Conservation (phyloP, 148 eudicot species). For the Chenopodium album region DNA sequence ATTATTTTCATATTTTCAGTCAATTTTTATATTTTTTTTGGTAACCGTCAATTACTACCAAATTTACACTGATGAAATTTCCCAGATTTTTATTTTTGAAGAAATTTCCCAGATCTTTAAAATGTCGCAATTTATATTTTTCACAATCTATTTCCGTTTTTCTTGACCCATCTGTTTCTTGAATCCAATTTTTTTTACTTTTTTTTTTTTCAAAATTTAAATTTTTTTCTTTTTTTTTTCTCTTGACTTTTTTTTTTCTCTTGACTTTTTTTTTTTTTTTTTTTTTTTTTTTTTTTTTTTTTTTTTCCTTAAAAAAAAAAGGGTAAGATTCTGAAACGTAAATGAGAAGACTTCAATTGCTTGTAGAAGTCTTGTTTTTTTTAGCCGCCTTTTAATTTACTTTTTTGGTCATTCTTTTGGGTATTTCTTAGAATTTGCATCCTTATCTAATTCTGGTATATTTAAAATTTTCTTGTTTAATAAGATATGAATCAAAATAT, state of each 20-base stretch:
- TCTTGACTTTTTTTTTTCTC: too few relatives aligned
- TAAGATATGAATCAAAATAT: neutral
- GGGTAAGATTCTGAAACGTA: neutral
- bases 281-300: too few relatives aligned
- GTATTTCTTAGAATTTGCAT: neutral
- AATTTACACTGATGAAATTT: too few relatives aligned
- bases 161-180: neutral
- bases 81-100: neutral
- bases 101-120: neutral
- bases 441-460: neutral
- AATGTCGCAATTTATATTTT: too few relatives aligned
- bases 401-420: too few relatives aligned
- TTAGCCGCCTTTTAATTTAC: neutral
- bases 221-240: too few relatives aligned
- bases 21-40: too few relatives aligned
- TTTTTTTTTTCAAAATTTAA: too few relatives aligned
- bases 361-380: neutral
- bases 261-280: neutral
- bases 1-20: too few relatives aligned
- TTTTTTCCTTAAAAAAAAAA: too few relatives aligned
- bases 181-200: neutral
- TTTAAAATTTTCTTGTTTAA: neutral
- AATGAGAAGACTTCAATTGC: neutral
- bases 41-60: too few relatives aligned
- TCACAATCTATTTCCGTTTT: neutral